Evolutionary conservation across 2,329 filamentous ascomycete species (phyloP).

Genomic region (Aspergillus piperis): DNA sequence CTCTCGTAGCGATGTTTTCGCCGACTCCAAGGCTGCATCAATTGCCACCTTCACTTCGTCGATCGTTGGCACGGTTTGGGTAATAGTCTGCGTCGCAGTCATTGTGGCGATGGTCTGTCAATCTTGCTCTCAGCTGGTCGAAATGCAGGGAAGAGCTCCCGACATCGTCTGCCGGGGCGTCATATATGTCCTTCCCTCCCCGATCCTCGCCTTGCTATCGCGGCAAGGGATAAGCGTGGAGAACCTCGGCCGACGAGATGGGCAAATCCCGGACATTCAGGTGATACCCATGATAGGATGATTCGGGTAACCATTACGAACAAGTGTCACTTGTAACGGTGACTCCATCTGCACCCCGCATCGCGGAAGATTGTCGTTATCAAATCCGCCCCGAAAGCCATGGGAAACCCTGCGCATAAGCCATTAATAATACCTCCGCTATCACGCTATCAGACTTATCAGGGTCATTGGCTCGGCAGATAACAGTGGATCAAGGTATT

Average conservation of each 20-base stretch:
- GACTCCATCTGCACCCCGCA: conserved; percentile 12
- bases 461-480: conserved; percentile 6
- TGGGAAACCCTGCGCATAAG: background rate
- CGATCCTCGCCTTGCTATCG: no score
- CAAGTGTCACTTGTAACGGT: conserved; percentile 5
- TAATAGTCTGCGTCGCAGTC: conserved; percentile 15
- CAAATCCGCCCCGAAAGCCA: background rate
- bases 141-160: background rate
- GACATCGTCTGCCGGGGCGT: background rate
- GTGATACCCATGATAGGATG: conserved; percentile 2
- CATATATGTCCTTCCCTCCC: background rate
- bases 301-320: background rate
- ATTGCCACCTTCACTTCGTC: conserved; percentile 27
- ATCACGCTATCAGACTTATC: background rate
- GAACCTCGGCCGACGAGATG: background rate
- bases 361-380: background rate
- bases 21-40: conserved; percentile 20
- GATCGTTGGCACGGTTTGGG: conserved; percentile 4
- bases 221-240: background rate
- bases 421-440: background rate
- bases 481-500: conserved; percentile 7
- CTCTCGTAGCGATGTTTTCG: conserved; percentile 25
- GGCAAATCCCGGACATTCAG: background rate
- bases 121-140: background rate
- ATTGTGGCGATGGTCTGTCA: conserved; percentile 14